A percentile compares a stretch with the other conserved stretches of the same genome.
Conservation (phyloP, 768 basidiomycete species). For the Xerocomus brunneocitrinus region DNA sequence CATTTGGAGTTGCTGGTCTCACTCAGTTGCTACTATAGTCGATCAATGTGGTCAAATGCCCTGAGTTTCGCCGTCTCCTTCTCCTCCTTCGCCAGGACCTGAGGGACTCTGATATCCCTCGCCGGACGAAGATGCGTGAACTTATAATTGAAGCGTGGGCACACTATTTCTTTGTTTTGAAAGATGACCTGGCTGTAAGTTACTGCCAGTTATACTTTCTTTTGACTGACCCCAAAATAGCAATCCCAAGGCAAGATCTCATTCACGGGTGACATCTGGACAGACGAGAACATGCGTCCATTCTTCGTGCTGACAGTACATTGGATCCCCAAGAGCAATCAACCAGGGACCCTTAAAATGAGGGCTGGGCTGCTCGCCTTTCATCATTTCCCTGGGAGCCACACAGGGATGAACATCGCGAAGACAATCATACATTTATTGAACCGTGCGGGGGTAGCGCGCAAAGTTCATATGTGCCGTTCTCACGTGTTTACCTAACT, state of each 20-base stretch:
- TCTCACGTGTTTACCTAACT: neutral
- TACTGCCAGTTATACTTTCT: too few relatives aligned
- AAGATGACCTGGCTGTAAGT: constrained; percentile 22
- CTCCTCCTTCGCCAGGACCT: constrained; percentile 20
- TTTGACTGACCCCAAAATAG: too few relatives aligned
- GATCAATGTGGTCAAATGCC: constrained; percentile 1
- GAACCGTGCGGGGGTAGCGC: neutral
- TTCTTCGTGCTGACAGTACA: constrained; percentile 16
- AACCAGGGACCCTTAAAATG: constrained; percentile 4
- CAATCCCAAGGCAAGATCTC: neutral
- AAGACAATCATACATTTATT: neutral
- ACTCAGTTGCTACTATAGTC: neutral
- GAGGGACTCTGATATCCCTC: constrained; percentile 23
- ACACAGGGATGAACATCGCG: constrained; percentile 11
- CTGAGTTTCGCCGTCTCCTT: constrained; percentile 25
- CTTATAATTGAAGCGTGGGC: constrained; percentile 22
- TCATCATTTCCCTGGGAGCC: constrained; percentile 12
- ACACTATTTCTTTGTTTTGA: constrained; percentile 13
- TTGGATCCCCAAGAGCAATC: constrained; percentile 4
- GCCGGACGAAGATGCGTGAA: constrained; percentile 17
- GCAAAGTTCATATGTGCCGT: neutral
- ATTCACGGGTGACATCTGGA: constrained; percentile 16
- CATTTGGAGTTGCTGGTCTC: neutral
- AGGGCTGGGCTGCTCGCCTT: constrained; percentile 6
- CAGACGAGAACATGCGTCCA: constrained; percentile 1